Conservation (phyloP, 495 filamentous ascomycete species). For the Aspergillus coremiiformis region DNA sequence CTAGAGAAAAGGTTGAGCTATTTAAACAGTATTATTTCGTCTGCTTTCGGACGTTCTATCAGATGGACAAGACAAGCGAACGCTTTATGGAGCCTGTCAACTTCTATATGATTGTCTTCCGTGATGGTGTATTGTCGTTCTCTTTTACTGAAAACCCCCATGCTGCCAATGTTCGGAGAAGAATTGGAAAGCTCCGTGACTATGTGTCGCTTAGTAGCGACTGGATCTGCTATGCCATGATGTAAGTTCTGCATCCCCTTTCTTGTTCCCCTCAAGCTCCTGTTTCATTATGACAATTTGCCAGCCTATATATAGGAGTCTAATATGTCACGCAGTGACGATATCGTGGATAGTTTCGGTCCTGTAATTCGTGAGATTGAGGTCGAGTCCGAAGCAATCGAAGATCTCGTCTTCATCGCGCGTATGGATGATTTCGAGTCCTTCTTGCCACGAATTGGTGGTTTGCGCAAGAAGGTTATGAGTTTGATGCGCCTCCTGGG, state of each 20-base stretch:
- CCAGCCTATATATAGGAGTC: not conserved
- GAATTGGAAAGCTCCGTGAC: conserved; percentile 87
- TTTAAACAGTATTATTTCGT: conserved; percentile 97
- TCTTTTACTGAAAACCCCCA: conserved; percentile 81
- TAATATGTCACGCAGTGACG: conserved; percentile 52
- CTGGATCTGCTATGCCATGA: conserved; percentile 98
- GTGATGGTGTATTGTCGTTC: conserved; percentile 90
- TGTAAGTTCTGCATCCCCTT: conserved; percentile 48
- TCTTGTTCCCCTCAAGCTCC: not conserved
- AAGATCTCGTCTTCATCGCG: conserved; percentile 88
- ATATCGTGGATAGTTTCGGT: conserved; percentile 93
- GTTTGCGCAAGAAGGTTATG: conserved; percentile 90
- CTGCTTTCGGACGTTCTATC: conserved; percentile 89
- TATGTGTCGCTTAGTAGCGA: conserved; percentile 89
- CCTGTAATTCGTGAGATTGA: conserved; percentile 84
- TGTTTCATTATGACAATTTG: not conserved
- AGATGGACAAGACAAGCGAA: conserved; percentile 69
- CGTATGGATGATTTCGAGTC: conserved; percentile 78
- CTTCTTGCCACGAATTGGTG: conserved; percentile 82
- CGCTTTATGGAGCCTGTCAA: conserved; percentile 83
- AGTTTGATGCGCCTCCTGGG: conserved; percentile 84
- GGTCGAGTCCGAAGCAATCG: conserved; percentile 80
- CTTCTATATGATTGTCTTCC: conserved; percentile 94
- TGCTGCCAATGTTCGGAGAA: conserved; percentile 77
- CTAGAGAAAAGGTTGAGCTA: conserved; percentile 95